A percentile compares a stretch with the other conserved stretches of the same genome.
phyloP scores from a whole-genome alignment of 1,284 basidiomycete genomes.

The Lignosus rhinocerotis region DNA sequence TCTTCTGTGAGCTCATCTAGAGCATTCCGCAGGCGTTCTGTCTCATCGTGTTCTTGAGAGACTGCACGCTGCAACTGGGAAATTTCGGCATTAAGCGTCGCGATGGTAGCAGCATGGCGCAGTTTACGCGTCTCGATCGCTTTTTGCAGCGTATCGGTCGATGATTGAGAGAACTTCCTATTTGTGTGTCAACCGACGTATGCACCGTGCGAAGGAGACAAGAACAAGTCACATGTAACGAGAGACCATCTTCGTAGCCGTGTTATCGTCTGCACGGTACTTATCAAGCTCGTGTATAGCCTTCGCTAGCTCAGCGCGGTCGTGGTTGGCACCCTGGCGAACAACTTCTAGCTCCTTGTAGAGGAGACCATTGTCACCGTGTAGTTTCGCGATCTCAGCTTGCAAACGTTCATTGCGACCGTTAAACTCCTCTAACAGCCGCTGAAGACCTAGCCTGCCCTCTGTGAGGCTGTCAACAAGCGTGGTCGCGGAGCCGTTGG shows the following conservation, averaged over 20 bases:
- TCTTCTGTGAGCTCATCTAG: constrained; percentile 78
- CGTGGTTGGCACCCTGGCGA: constrained; percentile 41
- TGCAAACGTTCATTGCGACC: constrained; percentile 48
- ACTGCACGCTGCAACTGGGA: constrained; percentile 47
- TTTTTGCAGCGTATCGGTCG: constrained; percentile 68
- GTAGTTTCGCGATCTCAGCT: constrained; percentile 45
- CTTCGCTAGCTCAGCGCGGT: constrained; percentile 47
- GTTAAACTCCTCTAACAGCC: constrained; percentile 52
- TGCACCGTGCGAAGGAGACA: not conserved
- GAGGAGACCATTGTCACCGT: constrained; percentile 44
- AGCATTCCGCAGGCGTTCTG: constrained; percentile 54
- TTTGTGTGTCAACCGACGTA: not conserved
- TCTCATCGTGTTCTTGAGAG: constrained; percentile 43
- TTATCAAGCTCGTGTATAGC: constrained; percentile 59
- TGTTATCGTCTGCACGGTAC: constrained; percentile 68
- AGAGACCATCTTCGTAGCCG: constrained; percentile 83
- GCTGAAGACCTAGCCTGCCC: constrained; percentile 48
- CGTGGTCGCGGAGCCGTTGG: constrained; percentile 28
- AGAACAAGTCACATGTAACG: constrained; percentile 72
- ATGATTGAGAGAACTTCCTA: constrained; percentile 86
- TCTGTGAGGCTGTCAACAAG: constrained; percentile 47
- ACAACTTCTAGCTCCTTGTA: constrained; percentile 50
- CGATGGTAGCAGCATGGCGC: constrained; percentile 64
- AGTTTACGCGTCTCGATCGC: constrained; percentile 61
- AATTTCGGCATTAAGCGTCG: constrained; percentile 51